Conservation (phyloP, 371 early-diverging fungal genomes). For the Saksenaea vasiformis region DNA sequence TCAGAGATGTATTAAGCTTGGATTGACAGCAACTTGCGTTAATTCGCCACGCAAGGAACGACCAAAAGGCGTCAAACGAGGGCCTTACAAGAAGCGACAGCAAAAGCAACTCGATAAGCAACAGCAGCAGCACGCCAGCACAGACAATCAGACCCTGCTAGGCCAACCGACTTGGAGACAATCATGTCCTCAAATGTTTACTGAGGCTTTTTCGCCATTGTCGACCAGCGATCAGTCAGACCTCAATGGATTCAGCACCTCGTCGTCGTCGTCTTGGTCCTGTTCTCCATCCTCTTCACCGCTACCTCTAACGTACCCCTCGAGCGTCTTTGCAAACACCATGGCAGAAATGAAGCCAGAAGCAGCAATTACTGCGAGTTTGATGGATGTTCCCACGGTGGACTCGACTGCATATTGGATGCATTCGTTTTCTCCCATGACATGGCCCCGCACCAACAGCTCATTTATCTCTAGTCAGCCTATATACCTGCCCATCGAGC, state of each 20-base stretch:
- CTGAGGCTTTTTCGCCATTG: not conserved
- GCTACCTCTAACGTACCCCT: not conserved
- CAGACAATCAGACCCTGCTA: not conserved
- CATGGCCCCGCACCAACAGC: too few species aligned
- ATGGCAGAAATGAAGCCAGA: not conserved
- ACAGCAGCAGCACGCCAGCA: not conserved
- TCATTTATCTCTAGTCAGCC: too few species aligned
- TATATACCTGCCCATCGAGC: too few species aligned
- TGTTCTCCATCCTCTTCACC: not conserved
- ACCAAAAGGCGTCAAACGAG: slow-evolving; percentile 76
- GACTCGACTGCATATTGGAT: not conserved
- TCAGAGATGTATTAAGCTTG: slow-evolving; percentile 75
- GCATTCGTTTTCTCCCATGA: not conserved
- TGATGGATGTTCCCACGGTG: not conserved
- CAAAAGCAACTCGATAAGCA: slow-evolving; percentile 2
- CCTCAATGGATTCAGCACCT: not conserved
- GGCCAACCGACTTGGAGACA: not conserved
- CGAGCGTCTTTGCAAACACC: not conserved
- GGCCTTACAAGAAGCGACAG: slow-evolving; percentile 68
- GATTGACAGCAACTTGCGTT: slow-evolving; percentile 67
- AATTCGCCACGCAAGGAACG: slow-evolving; percentile 81
- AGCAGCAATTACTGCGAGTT: not conserved
- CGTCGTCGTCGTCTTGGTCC: not conserved
- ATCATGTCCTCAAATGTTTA: not conserved
- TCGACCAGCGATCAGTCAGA: not conserved